Percentiles rank a stretch among this genome's conserved stretches.
phyloP scores from a whole-genome alignment of 768 basidiomycete species.

The Candolleomyces eurysporus region DNA sequence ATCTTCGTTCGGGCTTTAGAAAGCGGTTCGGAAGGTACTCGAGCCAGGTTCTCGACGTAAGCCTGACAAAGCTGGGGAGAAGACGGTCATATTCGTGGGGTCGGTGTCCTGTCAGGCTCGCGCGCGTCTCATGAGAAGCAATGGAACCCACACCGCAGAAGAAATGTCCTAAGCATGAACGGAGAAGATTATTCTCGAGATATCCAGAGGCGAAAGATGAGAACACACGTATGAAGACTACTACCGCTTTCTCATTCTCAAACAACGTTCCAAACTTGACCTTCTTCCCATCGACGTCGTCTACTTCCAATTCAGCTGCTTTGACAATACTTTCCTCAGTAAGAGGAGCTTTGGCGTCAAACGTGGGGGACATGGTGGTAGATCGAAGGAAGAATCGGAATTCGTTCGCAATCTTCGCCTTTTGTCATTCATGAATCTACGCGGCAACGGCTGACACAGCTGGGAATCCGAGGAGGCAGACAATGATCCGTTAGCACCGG shows the following conservation, averaged over 20 bases:
- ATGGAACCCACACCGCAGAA: constrained; percentile 56
- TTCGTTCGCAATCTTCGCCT: no score
- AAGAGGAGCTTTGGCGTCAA: constrained; percentile 26
- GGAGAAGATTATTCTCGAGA: not conserved
- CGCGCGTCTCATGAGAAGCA: not conserved
- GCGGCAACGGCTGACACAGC: no score
- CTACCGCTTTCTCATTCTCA: constrained; percentile 46
- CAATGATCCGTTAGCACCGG: no score
- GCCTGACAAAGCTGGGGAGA: constrained; percentile 7
- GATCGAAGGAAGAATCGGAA: not conserved
- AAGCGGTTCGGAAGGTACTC: constrained; percentile 39
- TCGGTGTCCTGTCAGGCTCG: no score
- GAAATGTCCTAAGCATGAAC: constrained; percentile 49
- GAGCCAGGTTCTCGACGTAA: constrained; percentile 47
- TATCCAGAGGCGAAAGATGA: not conserved
- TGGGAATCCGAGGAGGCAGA: no score
- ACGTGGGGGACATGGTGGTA: not conserved
- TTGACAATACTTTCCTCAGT: constrained; percentile 29
- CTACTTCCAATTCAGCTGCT: constrained; percentile 40
- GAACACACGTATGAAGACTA: constrained; percentile 61
- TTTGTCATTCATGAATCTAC: no score
- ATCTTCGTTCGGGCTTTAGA: constrained; percentile 38
- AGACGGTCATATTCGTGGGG: not conserved
- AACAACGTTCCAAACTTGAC: constrained; percentile 54
- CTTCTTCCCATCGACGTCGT: constrained; percentile 43